Percentiles rank a stretch among this genome's conserved stretches.
phyloP scores from a whole-genome alignment of 768 basidiomycete genomes.

The Trametes gibbosa region DNA sequence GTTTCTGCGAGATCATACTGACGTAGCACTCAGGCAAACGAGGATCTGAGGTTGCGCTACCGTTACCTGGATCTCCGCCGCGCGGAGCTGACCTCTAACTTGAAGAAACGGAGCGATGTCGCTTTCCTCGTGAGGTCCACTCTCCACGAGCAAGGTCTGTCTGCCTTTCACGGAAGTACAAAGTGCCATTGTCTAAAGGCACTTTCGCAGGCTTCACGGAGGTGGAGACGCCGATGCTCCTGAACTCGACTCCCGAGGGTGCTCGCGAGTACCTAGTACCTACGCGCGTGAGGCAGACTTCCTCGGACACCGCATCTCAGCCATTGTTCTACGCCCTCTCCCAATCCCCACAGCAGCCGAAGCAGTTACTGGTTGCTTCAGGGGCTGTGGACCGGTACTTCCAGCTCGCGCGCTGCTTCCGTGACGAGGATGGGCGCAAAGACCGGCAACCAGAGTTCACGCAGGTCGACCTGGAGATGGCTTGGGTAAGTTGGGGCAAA shows the following conservation, averaged over 20 bases:
- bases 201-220: conserved; percentile 72
- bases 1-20: background rate
- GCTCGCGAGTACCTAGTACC: conserved; percentile 94
- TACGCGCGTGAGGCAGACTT: conserved; percentile 48
- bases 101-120: conserved; percentile 80
- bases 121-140: conserved; percentile 71
- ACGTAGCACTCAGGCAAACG: conserved; percentile 62
- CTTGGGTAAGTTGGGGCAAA: conserved; percentile 81
- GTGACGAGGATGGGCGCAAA: conserved; percentile 93
- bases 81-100: conserved; percentile 66
- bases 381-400: conserved; percentile 89
- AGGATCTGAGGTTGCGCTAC: conserved; percentile 80
- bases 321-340: conserved; percentile 82
- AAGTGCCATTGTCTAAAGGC: background rate
- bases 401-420: conserved; percentile 92
- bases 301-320: conserved; percentile 15
- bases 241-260: conserved; percentile 92
- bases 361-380: conserved; percentile 88
- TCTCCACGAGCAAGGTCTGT: conserved; percentile 70
- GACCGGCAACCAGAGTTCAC: conserved; percentile 98
- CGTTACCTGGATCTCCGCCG: conserved; percentile 90
- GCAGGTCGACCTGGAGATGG: conserved; percentile 96
- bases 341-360: conserved; percentile 95
- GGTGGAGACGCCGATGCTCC: conserved; percentile 89
- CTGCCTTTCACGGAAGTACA: background rate